Base-by-base conservation (phyloP, 2,329 filamentous ascomycete genomes). In the Neofusicoccum sp. region DNA sequence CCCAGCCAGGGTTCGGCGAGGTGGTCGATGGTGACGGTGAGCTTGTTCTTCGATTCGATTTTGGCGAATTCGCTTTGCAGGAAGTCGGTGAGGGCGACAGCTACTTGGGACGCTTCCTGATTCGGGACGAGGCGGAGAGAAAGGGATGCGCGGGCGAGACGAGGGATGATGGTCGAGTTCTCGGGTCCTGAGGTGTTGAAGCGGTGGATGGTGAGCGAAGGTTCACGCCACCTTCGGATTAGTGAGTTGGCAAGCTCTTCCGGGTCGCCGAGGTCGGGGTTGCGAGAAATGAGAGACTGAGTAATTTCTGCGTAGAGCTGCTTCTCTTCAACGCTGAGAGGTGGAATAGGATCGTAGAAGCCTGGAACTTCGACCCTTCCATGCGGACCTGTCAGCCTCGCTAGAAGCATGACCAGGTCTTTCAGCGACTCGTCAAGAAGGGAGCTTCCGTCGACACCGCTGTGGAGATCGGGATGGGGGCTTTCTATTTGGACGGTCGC, bases 1-100 rank as follows among this genome's bases (percentile, higher is more conserved):
- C 95, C 94, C 0, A 99, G 86, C 95, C 95, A 99, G 0, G 95
- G 93, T 73, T 99, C 95, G 0, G 95, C 94, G 77, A 91, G 89
- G 73, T 97, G 95, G 67, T 97, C 93, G 67, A 99, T 93, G 34
- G 88, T 89, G 43, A 99, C 86, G 1, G 83, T 89, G 39, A 99
- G 82, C 5, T 83, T 84, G 71, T 99, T 99, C 65, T 91, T 89
- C 1, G 92, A 94, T 34, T 89, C 88, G 1, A 98, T 86, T 14
- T 83, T 78, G 1, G 81, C 82, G 71, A 97, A 99, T 67, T 93
- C 85, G 11, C 84, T 80, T 50, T 87, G 77, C 0, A 97, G 81
- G 71, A 90, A 96, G 1, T 80, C 74, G 0, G 83, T 86, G 4
- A 99, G 81, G 0, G 85, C 81, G 14, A 84, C 80, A 2, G 91